Conservation (phyloP, 345 rosid species). For the Salix udensis region DNA sequence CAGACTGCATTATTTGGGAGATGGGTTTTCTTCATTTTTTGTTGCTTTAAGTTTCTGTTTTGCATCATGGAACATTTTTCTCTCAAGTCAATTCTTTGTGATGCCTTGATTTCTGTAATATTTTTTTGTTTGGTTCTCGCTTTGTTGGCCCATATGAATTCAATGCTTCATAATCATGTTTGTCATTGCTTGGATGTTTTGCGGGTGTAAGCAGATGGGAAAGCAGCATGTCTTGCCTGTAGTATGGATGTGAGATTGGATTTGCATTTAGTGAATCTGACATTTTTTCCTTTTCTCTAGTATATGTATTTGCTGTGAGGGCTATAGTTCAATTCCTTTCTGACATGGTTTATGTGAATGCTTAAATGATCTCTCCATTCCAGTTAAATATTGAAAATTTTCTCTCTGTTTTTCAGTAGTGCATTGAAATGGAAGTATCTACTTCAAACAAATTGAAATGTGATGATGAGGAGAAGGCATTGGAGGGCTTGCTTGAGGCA, state of each 20-base stretch:
- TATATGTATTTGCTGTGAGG: neutral
- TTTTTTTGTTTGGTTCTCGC: neutral
- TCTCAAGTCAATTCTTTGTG: neutral
- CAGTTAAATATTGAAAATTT: neutral
- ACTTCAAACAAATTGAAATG: constrained; percentile 12
- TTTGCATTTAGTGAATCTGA: neutral
- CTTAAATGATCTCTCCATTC: neutral
- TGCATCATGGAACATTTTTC: neutral
- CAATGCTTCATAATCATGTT: neutral
- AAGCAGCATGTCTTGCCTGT: neutral
- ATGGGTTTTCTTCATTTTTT: neutral
- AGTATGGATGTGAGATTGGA: neutral
- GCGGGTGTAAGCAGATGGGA: neutral
- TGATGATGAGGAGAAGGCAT: constrained; percentile 35
- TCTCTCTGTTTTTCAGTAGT: neutral
- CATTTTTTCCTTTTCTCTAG: neutral
- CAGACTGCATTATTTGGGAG: neutral
- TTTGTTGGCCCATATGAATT: neutral
- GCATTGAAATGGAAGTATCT: constrained; percentile 40
- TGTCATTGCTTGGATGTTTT: neutral
- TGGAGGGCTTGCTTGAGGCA: constrained; percentile 40
- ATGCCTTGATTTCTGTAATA: neutral
- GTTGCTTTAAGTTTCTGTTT: neutral
- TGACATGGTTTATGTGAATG: neutral
- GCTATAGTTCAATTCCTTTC: neutral